phyloP scores from a whole-genome alignment of 2,329 filamentous ascomycete genomes.

The Neonectria neomacrospora region DNA sequence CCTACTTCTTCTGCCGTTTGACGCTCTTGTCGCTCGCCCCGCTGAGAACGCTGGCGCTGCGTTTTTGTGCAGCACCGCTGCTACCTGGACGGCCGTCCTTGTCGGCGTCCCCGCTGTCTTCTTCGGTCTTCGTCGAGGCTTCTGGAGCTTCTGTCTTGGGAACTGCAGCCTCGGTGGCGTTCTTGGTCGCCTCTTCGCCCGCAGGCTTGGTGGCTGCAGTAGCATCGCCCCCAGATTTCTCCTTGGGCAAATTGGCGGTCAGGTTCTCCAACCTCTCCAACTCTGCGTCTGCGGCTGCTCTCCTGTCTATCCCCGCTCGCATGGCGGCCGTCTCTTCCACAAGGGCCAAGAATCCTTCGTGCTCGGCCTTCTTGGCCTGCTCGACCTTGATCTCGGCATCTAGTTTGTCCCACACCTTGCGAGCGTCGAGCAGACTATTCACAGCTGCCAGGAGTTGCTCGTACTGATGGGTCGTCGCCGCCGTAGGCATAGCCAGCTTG shows the following conservation, averaged over 20 bases:
- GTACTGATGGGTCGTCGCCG: slow-evolving; percentile 75
- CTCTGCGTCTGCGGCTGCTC: slow-evolving; percentile 1
- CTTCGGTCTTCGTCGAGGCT: slow-evolving; percentile 27
- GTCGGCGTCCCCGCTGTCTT: slow-evolving; percentile 40
- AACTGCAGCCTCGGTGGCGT: slow-evolving; percentile 24
- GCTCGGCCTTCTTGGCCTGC: slow-evolving; percentile 66
- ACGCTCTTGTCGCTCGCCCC: slow-evolving; percentile 71
- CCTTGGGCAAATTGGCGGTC: slow-evolving; percentile 24
- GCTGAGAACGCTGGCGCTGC: slow-evolving; percentile 86
- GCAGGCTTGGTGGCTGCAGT: slow-evolving; percentile 13
- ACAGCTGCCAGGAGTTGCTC: slow-evolving; percentile 77
- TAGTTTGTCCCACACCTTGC: slow-evolving; percentile 80
- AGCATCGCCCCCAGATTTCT: slow-evolving; percentile 40
- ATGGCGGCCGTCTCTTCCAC: slow-evolving; percentile 21
- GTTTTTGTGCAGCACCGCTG: slow-evolving; percentile 69
- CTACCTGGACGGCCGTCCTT: slow-evolving; percentile 51
- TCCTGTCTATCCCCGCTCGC: slow-evolving; percentile 31
- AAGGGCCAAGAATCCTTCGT: slow-evolving; percentile 53
- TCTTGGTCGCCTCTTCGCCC: slow-evolving; percentile 36
- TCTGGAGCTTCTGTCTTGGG: slow-evolving; percentile 21
- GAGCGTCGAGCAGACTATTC: slow-evolving; percentile 74
- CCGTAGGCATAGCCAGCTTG: slow-evolving; percentile 78
- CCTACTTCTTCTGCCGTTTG: slow-evolving; percentile 66
- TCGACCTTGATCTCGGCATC: slow-evolving; percentile 75
- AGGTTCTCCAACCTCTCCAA: too few species aligned